These are phyloP conservation scores for Phytopythium vexans DNA, from an alignment of 352 stramenopile genomes.

Conservation along the genomic window DNA sequence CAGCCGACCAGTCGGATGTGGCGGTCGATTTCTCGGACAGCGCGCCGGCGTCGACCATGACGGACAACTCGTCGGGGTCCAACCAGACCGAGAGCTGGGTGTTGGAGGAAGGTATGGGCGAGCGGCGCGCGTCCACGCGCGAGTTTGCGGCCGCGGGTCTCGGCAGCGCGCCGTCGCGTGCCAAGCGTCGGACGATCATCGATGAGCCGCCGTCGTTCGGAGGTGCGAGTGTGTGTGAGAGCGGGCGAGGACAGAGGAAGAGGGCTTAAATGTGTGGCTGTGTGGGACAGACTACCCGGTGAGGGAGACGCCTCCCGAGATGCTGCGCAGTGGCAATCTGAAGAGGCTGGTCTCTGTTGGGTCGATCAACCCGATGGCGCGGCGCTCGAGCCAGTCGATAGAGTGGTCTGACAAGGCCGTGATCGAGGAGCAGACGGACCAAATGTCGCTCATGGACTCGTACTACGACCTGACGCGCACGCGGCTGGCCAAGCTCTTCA, in stretches of 20 bases:
- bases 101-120: no score
- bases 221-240: background rate
- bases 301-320: conserved; percentile 12
- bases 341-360: conserved; percentile 57
- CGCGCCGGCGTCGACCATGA: no score
- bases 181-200: background rate
- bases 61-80: no score
- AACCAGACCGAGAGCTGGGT: no score
- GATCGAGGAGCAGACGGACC: conserved; percentile 25
- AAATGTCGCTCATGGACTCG: conserved; percentile 74
- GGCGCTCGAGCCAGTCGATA: conserved; percentile 40
- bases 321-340: conserved; percentile 64
- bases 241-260: no score
- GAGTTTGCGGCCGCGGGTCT: no score
- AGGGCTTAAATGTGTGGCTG: background rate
- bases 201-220: conserved; percentile 6
- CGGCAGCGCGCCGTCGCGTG: no score
- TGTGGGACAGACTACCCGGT: conserved; percentile 5
- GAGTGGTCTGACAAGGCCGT: conserved; percentile 57
- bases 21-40: no score
- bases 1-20: no score
- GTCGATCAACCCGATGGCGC: conserved; percentile 28
- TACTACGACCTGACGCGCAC: conserved; percentile 82
- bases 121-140: no score
- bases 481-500: conserved; percentile 71